Conservation (phyloP, 306 rosid genomes). For the Chamaecrista fasciculata region DNA sequence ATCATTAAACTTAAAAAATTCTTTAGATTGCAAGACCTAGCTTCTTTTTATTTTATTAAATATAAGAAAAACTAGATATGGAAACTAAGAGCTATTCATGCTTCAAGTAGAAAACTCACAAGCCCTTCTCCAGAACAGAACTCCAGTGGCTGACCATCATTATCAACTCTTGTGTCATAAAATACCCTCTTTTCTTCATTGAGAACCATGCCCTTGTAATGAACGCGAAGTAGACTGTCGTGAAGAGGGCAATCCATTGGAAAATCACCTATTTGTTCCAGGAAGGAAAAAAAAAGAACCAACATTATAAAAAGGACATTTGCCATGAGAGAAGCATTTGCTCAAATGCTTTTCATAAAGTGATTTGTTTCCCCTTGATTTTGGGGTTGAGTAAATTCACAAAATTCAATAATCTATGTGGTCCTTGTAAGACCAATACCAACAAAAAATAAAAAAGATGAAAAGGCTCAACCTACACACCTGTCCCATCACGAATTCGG, state of each 20-base stretch:
- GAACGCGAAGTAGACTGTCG: constrained; percentile 84
- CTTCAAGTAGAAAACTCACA: constrained; percentile 56
- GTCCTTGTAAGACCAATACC: constrained; percentile 19
- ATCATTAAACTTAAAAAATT: neutral
- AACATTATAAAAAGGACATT: constrained; percentile 24
- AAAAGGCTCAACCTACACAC: constrained; percentile 40
- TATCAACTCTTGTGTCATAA: constrained; percentile 79
- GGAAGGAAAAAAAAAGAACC: constrained; percentile 5
- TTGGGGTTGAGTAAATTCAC: constrained; percentile 11
- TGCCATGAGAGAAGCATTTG: constrained; percentile 12
- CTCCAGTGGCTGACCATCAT: constrained; percentile 84
- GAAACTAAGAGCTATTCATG: constrained; percentile 19
- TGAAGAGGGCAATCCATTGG: constrained; percentile 99
- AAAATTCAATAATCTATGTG: neutral
- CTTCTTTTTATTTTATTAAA: neutral
- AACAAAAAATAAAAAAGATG: neutral
- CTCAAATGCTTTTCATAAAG: constrained; percentile 12
- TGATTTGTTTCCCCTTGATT: constrained; percentile 1
- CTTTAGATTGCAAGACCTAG: constrained; percentile 16
- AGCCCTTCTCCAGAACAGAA: constrained; percentile 97
- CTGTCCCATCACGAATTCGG: constrained; percentile 84
- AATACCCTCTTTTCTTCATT: constrained; percentile 64
- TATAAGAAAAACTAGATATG: neutral
- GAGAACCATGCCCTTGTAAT: constrained; percentile 86
- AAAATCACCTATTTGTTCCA: constrained; percentile 73